Percentiles rank a stretch among this genome's conserved stretches.
phyloP scores from a whole-genome alignment of 441 rosid species.

The Lagerstroemia fauriei region DNA sequence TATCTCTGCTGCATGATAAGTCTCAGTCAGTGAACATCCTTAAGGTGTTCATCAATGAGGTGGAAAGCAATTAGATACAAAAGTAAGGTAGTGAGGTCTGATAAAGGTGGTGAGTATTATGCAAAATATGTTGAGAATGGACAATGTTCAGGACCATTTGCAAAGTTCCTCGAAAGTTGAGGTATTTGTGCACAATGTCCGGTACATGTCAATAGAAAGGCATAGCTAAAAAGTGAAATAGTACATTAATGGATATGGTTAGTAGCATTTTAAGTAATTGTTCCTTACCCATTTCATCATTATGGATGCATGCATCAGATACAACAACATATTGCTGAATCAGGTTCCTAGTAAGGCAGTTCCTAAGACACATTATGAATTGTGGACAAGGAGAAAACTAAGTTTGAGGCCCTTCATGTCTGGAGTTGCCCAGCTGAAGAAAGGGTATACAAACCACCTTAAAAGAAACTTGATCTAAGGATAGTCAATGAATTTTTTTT shows the following conservation, averaged over 20 bases:
- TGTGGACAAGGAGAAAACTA: background rate
- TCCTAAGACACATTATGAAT: background rate
- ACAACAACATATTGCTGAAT: background rate
- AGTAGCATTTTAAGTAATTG: background rate
- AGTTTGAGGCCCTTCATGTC: background rate
- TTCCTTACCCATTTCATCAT: background rate
- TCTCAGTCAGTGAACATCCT: background rate
- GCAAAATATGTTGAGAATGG: background rate
- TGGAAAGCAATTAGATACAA: background rate
- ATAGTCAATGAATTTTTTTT: background rate
- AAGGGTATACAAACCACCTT: background rate
- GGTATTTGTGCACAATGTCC: background rate
- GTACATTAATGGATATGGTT: background rate
- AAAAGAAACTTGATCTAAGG: background rate
- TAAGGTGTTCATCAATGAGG: constrained; percentile 5
- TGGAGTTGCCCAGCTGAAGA: background rate
- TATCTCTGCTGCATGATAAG: constrained; percentile 10
- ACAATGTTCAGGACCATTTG: background rate
- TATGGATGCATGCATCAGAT: background rate
- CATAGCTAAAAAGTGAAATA: background rate
- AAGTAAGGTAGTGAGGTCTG: background rate
- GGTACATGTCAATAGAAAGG: background rate
- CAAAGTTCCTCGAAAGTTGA: background rate
- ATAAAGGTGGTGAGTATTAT: background rate
- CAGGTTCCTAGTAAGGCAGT: background rate